Evolutionary conservation across 805 yeast genomes (phyloP), one percentile per base, ranked within the genome.

Genomic region (Metschnikowia proteae): DNA sequence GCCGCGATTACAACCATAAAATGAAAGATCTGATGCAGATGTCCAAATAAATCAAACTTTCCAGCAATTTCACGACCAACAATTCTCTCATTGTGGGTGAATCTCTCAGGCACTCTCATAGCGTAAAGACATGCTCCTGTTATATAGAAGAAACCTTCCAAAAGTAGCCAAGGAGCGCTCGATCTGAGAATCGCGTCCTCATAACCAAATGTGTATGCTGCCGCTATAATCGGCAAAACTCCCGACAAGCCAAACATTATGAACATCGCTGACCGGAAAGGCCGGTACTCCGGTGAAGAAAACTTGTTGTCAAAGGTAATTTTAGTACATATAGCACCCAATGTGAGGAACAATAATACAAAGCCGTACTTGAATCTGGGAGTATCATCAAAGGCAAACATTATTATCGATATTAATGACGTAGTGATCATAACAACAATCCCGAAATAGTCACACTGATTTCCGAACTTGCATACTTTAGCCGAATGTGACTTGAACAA

Each of bases 1-100:
- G 96, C 86, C 10, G 95, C 96, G 9, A 82, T 55, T 0, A 88
- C 90, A 6, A 88, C 96, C 58, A 86, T 64, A 7, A 85, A 65
- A 63, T 88, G 96, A 61, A 89, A 88, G 7, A 89, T 75, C 61
- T 89, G 96, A 63, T 89, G 97, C 5, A 95, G 85, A 55, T 86
- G 86, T 1, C 96, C 96, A 65, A 80, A 75, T 8, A 80, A 59
- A 56, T 88, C 96, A 61, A 76, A 86, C 22, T 35, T 55, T 2
- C 73, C 74, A 1, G 58, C 48, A 8, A 48, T 13, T 2, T 60
- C 55, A 5, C 38, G 45, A 5, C 33, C 43, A 6, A 54, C 60
- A 32, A 55, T 55, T 29, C 60, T 57, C 7, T 64, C 67, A 2
- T 52, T 41, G 49, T 68, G 67, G 1, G 65, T 59, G 37, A 73